These are phyloP conservation scores for Candida broadrunensis DNA, from an alignment of 805 yeast genomes.

Conservation along the genomic window DNA sequence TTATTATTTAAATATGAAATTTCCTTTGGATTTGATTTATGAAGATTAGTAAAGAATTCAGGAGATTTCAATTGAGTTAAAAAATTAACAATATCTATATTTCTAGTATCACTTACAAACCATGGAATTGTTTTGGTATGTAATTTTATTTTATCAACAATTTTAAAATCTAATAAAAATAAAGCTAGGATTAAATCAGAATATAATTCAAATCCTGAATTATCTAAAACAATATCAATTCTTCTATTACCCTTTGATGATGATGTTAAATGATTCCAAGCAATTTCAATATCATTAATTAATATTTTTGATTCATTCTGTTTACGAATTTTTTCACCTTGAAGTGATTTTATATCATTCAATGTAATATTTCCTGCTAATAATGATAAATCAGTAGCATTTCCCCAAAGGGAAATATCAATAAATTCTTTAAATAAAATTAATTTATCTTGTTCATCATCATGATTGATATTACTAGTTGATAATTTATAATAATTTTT, in stretches of 20 bases:
- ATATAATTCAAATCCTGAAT: constrained; percentile 92
- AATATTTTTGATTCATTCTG: constrained; percentile 77
- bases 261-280: constrained; percentile 52
- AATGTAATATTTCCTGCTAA: constrained; percentile 78
- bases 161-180: constrained; percentile 57
- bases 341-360: constrained; percentile 87
- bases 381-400: constrained; percentile 91
- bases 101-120: constrained; percentile 96
- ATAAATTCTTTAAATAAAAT: constrained; percentile 76
- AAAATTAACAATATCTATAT: constrained; percentile 67
- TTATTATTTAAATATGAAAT: constrained; percentile 15
- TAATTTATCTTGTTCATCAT: constrained; percentile 33
- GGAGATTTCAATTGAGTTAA: constrained; percentile 54
- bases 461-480: constrained; percentile 21
- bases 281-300: constrained; percentile 66
- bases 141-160: constrained; percentile 62
- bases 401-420: constrained; percentile 95
- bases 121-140: constrained; percentile 93
- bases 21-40: constrained; percentile 16
- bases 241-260: constrained; percentile 31
- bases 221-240: constrained; percentile 84
- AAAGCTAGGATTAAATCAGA: constrained; percentile 29
- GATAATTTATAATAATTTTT: constrained; percentile 47
- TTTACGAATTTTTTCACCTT: constrained; percentile 84
- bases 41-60: constrained; percentile 46